Percentiles rank a stretch among this genome's conserved stretches.
phyloP scores from a whole-genome alignment of 192 early-diverging fungal genomes.

The Umbelopsis sp. region DNA sequence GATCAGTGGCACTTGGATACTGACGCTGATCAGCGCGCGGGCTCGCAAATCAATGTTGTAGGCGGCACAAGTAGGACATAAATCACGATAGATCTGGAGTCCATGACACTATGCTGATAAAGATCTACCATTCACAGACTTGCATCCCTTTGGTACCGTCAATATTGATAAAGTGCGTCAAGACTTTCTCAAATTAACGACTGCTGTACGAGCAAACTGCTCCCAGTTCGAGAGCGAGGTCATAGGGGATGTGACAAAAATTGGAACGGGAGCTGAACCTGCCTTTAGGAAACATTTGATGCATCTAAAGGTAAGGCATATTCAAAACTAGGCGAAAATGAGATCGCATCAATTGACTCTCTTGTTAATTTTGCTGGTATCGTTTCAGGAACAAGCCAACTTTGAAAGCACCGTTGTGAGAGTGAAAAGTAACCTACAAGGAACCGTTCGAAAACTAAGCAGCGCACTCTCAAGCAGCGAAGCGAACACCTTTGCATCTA shows the following conservation, averaged over 20 bases:
- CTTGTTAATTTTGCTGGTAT: not conserved
- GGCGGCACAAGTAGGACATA: not conserved
- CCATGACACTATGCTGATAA: not conserved
- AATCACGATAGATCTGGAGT: too few relatives aligned
- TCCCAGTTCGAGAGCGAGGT: slow-evolving; percentile 45
- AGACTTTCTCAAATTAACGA: slow-evolving; percentile 34
- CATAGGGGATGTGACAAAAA: slow-evolving; percentile 37
- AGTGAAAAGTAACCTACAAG: slow-evolving; percentile 27
- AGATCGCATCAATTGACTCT: not conserved
- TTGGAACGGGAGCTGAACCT: slow-evolving; percentile 36
- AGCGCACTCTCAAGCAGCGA: slow-evolving; percentile 22
- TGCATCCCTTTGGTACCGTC: slow-evolving; percentile 36
- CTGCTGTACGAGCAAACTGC: slow-evolving; percentile 34
- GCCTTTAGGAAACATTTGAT: slow-evolving; percentile 41
- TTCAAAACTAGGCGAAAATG: not conserved
- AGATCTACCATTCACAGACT: slow-evolving; percentile 1
- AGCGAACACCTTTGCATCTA: slow-evolving; percentile 17
- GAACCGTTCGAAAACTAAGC: slow-evolving; percentile 24
- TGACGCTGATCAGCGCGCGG: not conserved
- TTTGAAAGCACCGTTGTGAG: slow-evolving; percentile 35
- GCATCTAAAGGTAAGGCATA: slow-evolving; percentile 32
- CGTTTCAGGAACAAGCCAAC: slow-evolving; percentile 34
- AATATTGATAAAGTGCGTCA: slow-evolving; percentile 41
- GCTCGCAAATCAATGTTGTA: not conserved
- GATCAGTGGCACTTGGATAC: not conserved